Evolutionary conservation across 805 yeast species (phyloP), one percentile per base, ranked within the genome.

Genomic region (Tetrapisispora namnaoensis): DNA sequence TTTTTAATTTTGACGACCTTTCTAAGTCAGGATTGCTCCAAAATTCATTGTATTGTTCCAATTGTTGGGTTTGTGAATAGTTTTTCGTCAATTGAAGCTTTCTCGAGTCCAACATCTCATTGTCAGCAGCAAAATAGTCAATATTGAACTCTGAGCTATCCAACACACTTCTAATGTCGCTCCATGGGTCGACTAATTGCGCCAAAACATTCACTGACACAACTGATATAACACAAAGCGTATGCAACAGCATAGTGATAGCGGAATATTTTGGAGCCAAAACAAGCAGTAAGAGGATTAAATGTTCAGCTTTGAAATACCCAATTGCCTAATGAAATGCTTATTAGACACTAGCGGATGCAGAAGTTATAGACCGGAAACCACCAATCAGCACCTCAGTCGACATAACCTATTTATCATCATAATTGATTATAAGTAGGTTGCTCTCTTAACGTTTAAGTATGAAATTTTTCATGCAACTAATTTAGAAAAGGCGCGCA

Each of bases 21-120:
- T n/a, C 5, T 20, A 2, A 11, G 13, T 18, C 10, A 16, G 5
- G 27, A 9, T 44, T 18, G 1, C 28, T 32, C 53, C 59, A 55
- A 45, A 51, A 51, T 1, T 37, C 17, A 4, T 52, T 16, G 24
- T 32, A 53, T 7, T 37, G 32, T 9, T 27, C 17, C 30, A 52
- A 46, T 39, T 59, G 59, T 40, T 51, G 48, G 18, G 54, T 53
- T 22, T 50, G 51, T 36, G 49, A 50, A 41, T 61, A 61, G 37
- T 59, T 61, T 42, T 57, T 54, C 1, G 66, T 61, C 16, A 63
- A 46, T 34, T 51, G 50, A 8, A 61, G 56, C 42, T 43, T 51
- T 52, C 34, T 41, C n/a, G 34, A 18, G 21, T 48, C 47, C 16
- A 45, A 35, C 4, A 34, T 1, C 8, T 24, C 10, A 35, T 45